Evolutionary conservation across 2,329 filamentous ascomycete species (phyloP).

Genomic region (Trematosphaeria pertusa): DNA sequence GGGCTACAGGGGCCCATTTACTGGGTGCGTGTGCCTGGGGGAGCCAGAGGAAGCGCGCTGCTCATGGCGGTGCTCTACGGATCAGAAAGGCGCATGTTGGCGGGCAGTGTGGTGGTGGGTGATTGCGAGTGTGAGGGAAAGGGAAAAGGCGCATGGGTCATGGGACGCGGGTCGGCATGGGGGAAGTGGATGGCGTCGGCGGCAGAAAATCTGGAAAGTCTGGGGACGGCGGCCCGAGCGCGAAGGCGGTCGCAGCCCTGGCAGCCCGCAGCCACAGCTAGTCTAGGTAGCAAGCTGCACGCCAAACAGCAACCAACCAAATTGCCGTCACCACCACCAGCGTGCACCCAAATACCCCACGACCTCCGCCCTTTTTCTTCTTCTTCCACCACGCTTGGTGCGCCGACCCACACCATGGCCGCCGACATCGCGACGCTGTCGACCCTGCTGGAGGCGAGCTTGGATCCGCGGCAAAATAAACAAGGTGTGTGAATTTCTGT

Average conservation of each 20-base stretch:
- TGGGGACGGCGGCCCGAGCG: slow-evolving; percentile 2
- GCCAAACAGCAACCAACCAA: slow-evolving; percentile 21
- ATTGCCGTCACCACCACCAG: slow-evolving; percentile 6
- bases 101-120: neutral
- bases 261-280: neutral
- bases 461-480: slow-evolving; percentile 86
- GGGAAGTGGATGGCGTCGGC: neutral
- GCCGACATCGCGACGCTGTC: slow-evolving; percentile 70
- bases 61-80: slow-evolving; percentile 11
- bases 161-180: neutral
- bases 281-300: neutral
- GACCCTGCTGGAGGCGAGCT: slow-evolving; percentile 86
- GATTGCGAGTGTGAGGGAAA: neutral
- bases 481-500: slow-evolving; percentile 73
- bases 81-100: neutral
- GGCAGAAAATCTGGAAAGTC: slow-evolving; percentile 7
- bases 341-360: slow-evolving; percentile 4
- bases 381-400: no score
- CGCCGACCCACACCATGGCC: slow-evolving; percentile 58
- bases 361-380: slow-evolving; percentile 7
- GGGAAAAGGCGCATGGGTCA: neutral
- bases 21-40: no score
- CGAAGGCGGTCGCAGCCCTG: neutral
- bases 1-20: slow-evolving; percentile 26
- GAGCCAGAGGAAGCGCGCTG: no score